Conservation (phyloP, 1,139 yeast species). For the Scheffersomyces titani region DNA sequence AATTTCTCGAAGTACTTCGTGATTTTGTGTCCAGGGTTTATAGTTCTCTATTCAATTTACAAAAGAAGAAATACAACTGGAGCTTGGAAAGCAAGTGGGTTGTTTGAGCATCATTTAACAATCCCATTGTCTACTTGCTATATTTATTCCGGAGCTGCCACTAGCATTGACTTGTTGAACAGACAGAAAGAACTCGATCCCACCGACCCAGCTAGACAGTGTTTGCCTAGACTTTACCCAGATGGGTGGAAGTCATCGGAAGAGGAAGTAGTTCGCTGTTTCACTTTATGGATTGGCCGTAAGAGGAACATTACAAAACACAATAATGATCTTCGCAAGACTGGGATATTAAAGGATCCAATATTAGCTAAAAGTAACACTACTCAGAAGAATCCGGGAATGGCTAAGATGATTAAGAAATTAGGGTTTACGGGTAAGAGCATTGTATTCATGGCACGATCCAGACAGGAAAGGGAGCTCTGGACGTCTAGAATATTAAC, state of each 20-base stretch:
- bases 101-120: slow-evolving; percentile 51
- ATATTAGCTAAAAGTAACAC: slow-evolving; percentile 2
- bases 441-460: slow-evolving; percentile 76
- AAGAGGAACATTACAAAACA: slow-evolving; percentile 46
- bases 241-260: slow-evolving; percentile 89
- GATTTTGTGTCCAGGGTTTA: slow-evolving; percentile 67
- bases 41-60: slow-evolving; percentile 52
- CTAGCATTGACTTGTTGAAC: slow-evolving; percentile 57
- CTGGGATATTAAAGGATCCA: background rate
- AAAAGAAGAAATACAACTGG: slow-evolving; percentile 50
- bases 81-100: slow-evolving; percentile 41
- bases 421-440: slow-evolving; percentile 70
- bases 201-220: slow-evolving; percentile 53
- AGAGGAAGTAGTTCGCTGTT: slow-evolving; percentile 69
- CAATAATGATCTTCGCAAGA: slow-evolving; percentile 5
- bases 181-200: slow-evolving; percentile 47
- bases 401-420: slow-evolving; percentile 45
- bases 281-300: slow-evolving; percentile 81
- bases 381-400: slow-evolving; percentile 40
- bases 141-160: slow-evolving; percentile 68
- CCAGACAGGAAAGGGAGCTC: slow-evolving; percentile 77
- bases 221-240: slow-evolving; percentile 68
- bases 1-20: slow-evolving; percentile 63
- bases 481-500: slow-evolving; percentile 73
- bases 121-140: slow-evolving; percentile 70